These are phyloP conservation scores for Pythium coloratum DNA, from an alignment of 352 stramenopile species.

Conservation along the genomic window DNA sequence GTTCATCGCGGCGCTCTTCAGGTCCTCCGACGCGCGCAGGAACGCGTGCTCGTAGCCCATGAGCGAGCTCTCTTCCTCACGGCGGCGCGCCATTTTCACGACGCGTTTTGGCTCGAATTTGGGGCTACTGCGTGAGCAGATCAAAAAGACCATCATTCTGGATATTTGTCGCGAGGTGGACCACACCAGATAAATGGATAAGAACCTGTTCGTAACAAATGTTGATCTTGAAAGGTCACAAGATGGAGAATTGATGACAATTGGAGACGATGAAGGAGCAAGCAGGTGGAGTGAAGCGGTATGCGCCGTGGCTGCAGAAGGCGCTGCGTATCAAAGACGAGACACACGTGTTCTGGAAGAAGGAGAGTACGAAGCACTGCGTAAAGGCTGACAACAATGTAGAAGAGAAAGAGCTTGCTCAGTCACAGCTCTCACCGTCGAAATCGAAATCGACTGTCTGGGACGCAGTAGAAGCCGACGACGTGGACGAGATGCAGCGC, in stretches of 20 bases:
- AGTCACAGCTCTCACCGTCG: constrained; percentile 11
- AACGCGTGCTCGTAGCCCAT: constrained; percentile 49
- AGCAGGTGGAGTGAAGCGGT: constrained; percentile 31
- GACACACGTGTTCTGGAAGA: constrained; percentile 16
- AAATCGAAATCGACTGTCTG: constrained; percentile 30
- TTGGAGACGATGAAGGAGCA: background rate
- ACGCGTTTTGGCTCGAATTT: background rate
- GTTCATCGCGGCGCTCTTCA: constrained; percentile 33
- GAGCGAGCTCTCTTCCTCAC: constrained; percentile 50
- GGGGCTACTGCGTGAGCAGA: background rate
- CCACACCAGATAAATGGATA: constrained; percentile 15
- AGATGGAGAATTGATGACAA: background rate
- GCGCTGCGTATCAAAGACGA: constrained; percentile 26
- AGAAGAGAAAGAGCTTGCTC: background rate
- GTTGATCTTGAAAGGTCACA: constrained; percentile 20
- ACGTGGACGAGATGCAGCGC: constrained; percentile 19
- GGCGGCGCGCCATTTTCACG: constrained; percentile 17
- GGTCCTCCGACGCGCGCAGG: constrained; percentile 43
- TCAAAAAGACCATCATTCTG: constrained; percentile 18
- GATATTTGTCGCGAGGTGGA: background rate
- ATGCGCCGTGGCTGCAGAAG: constrained; percentile 62
- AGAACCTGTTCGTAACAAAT: constrained; percentile 1
- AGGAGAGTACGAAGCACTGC: constrained; percentile 1
- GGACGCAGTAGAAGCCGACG: constrained; percentile 41
- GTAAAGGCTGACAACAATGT: no score